Evolutionary conservation across 805 yeast species (phyloP).

Genomic region (Wickerhamomyces pijperi): DNA sequence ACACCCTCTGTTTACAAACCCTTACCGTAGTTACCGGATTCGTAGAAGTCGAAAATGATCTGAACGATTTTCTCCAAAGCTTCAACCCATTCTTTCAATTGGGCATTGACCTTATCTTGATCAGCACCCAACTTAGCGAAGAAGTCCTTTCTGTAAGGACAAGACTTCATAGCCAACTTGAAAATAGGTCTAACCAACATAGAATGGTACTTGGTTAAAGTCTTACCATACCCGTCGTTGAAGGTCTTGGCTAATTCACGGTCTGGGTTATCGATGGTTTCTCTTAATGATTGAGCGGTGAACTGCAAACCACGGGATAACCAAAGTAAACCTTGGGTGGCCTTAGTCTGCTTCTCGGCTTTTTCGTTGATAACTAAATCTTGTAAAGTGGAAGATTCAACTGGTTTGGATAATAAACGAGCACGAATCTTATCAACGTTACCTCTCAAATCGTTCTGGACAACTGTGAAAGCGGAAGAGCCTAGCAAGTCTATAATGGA

Average conservation of each 20-base stretch:
- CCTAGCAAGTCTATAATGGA: slow-evolving; percentile 49
- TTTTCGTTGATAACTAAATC: slow-evolving; percentile 67
- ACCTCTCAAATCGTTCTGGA: slow-evolving; percentile 82
- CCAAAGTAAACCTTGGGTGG: slow-evolving; percentile 90
- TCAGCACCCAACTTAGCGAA: slow-evolving; percentile 74
- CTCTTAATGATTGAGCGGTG: slow-evolving; percentile 84
- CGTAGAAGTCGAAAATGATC: slow-evolving; percentile 64
- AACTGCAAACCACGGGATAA: slow-evolving; percentile 75
- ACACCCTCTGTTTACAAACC: slow-evolving; percentile 41
- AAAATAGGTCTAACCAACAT: slow-evolving; percentile 77
- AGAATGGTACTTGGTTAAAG: slow-evolving; percentile 72
- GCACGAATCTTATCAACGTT: slow-evolving; percentile 68
- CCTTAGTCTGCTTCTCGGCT: slow-evolving; percentile 51
- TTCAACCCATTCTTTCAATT: slow-evolving; percentile 61
- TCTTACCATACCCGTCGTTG: slow-evolving; percentile 75
- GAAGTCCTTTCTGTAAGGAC: slow-evolving; percentile 83
- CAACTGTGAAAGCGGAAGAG: slow-evolving; percentile 74
- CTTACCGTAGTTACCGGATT: slow-evolving; percentile 77
- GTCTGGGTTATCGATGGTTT: slow-evolving; percentile 51
- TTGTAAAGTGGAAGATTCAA: slow-evolving; percentile 57
- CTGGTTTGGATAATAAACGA: slow-evolving; percentile 56
- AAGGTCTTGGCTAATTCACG: slow-evolving; percentile 66
- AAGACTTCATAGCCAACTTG: slow-evolving; percentile 90
- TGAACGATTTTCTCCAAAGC: slow-evolving; percentile 69
- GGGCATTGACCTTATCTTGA: slow-evolving; percentile 52